These are phyloP conservation scores for Fusarium sp. DNA, from an alignment of 2,329 filamentous ascomycete species.

Conservation along the genomic window DNA sequence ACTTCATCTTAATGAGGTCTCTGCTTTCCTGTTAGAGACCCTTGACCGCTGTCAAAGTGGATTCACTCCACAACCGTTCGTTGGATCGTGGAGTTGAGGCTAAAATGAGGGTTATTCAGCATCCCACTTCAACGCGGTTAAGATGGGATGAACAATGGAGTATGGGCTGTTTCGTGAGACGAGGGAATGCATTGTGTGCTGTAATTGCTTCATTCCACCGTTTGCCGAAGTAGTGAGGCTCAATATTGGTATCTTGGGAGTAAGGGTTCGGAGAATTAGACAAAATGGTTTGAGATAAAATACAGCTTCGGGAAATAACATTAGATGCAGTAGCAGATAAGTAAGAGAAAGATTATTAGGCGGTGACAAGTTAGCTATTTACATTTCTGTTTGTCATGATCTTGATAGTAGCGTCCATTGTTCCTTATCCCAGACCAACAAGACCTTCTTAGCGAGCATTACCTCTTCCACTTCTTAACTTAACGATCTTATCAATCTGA, in stretches of 20 bases:
- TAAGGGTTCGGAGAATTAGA: too few relatives aligned
- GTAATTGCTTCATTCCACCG: background rate
- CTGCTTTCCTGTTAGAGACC: background rate
- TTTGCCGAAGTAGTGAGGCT: background rate
- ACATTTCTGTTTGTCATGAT: background rate
- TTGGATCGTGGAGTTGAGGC: background rate
- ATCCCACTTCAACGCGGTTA: conserved; percentile 2
- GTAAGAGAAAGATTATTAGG: background rate
- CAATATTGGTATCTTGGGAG: background rate
- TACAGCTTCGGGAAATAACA: background rate
- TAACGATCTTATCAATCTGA: conserved; percentile 44
- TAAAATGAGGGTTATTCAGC: conserved; percentile 8
- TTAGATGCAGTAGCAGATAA: background rate
- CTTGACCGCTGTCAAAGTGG: conserved; percentile 7
- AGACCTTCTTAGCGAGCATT: background rate
- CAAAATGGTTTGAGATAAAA: background rate
- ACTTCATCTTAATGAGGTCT: background rate
- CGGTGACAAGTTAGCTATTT: too few relatives aligned
- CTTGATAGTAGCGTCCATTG: background rate
- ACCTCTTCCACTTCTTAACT: background rate
- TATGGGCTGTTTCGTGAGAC: background rate
- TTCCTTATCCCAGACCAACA: background rate
- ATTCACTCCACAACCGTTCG: conserved; percentile 2
- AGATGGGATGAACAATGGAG: conserved; percentile 12
- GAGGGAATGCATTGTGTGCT: background rate